A percentile compares a stretch with the other conserved stretches of the same genome.
Evolutionary conservation across 164 flowering plant genomes (phyloP).

Genomic region (Liriodendron chinense): DNA sequence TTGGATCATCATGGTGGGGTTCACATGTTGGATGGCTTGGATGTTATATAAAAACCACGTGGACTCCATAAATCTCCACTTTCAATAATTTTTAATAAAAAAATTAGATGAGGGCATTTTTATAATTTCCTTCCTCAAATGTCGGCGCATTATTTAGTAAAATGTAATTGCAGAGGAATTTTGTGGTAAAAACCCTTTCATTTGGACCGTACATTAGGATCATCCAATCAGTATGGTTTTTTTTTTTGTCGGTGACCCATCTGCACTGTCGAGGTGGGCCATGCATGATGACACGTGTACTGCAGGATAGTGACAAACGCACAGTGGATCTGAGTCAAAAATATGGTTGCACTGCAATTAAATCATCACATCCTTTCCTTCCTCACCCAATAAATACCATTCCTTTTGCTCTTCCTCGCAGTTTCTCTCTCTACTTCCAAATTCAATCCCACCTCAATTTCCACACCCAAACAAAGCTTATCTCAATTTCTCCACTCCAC

Average conservation of each 20-base stretch:
- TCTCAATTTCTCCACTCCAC: background rate
- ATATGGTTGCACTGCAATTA: background rate
- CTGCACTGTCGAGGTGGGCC: background rate
- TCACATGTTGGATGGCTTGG: too few relatives aligned
- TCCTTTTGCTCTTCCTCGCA: background rate
- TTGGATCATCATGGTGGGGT: too few relatives aligned
- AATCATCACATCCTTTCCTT: background rate
- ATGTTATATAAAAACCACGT: too few relatives aligned
- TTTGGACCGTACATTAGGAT: background rate
- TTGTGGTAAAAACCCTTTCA: background rate
- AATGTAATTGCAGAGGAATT: too few relatives aligned
- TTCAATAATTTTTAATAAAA: too few relatives aligned
- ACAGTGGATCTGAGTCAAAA: background rate
- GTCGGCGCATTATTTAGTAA: too few relatives aligned
- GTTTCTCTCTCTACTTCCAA: slow-evolving; percentile 9
- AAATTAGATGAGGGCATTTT: too few relatives aligned
- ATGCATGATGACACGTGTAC: background rate
- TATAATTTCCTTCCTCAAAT: too few relatives aligned
- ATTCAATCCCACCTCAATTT: background rate
- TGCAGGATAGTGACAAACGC: background rate
- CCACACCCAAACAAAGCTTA: background rate
- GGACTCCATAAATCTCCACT: too few relatives aligned
- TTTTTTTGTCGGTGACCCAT: background rate
- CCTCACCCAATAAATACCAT: background rate
- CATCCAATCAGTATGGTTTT: background rate